Evolutionary conservation across 179 eudicot species (phyloP).

Genomic region (Gypsophila paniculata): DNA sequence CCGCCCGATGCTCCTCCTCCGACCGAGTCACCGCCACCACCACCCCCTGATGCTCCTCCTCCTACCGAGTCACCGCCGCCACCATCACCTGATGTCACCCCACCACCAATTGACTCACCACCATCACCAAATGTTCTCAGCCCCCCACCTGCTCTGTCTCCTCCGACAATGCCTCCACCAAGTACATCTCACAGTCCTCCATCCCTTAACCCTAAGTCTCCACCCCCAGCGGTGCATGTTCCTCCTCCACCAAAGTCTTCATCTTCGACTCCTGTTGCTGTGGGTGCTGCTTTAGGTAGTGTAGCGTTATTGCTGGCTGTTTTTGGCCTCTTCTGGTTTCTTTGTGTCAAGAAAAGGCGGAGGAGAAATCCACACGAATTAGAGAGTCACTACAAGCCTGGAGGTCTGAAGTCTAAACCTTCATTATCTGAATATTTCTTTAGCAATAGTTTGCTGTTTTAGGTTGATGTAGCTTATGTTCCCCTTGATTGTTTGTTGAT

Average conservation of each 20-base stretch:
- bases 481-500: no score
- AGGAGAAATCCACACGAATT: slow-evolving; percentile 20
- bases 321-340: slow-evolving; percentile 28
- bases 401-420: slow-evolving; percentile 21
- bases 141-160: slow-evolving; percentile 7
- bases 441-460: no score
- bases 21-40: slow-evolving; percentile 5
- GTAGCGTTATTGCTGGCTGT: slow-evolving; percentile 28
- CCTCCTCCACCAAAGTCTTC: slow-evolving; percentile 13
- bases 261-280: slow-evolving; percentile 18
- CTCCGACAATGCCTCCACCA: slow-evolving; percentile 11
- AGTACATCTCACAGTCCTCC: background rate
- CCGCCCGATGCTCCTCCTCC: background rate
- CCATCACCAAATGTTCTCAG: slow-evolving; percentile 12
- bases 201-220: no score
- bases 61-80: background rate
- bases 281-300: slow-evolving; percentile 34
- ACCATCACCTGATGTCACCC: background rate
- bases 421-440: no score
- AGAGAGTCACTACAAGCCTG: slow-evolving; percentile 28
- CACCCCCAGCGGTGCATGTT: background rate
- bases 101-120: background rate
- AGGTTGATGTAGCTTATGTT: background rate
- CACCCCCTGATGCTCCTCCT: background rate
- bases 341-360: slow-evolving; percentile 24